A percentile compares a stretch with the other conserved stretches of the same genome.
These are phyloP conservation scores for Eutrema japonicum DNA, from an alignment of 345 rosid species.

Conservation along the genomic window DNA sequence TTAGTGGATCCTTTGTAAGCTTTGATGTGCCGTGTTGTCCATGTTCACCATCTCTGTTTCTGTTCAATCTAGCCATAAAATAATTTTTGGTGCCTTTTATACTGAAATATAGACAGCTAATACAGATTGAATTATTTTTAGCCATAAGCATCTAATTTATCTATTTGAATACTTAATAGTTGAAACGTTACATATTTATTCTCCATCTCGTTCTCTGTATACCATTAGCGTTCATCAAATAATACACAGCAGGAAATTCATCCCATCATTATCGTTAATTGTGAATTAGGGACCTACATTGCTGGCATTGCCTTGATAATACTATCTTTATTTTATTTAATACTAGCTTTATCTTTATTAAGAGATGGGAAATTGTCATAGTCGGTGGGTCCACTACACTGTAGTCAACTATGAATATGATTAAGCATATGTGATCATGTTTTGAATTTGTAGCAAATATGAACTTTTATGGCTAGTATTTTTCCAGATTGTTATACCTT, in stretches of 20 bases:
- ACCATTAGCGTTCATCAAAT: constrained; percentile 16
- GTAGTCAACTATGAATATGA: no score
- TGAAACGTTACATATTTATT: constrained; percentile 7
- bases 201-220: constrained; percentile 12
- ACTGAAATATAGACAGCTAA: constrained; percentile 20
- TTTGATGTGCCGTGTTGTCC: constrained; percentile 4
- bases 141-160: constrained; percentile 7
- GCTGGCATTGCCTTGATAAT: background rate
- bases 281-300: background rate
- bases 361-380: background rate
- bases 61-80: constrained; percentile 9
- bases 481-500: no score
- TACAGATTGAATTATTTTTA: constrained; percentile 6
- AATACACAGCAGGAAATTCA: background rate
- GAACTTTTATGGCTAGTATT: background rate
- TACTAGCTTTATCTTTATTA: background rate
- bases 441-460: background rate
- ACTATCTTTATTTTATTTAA: background rate
- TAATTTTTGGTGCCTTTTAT: constrained; percentile 22
- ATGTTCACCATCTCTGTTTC: constrained; percentile 26
- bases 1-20: constrained; percentile 92
- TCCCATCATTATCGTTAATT: background rate
- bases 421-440: background rate
- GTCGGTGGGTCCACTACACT: no score
- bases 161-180: background rate